Percentiles rank a stretch among this genome's conserved stretches.
Conservation (phyloP, 208 protist genomes). For the Leishmania turanica region DNA sequence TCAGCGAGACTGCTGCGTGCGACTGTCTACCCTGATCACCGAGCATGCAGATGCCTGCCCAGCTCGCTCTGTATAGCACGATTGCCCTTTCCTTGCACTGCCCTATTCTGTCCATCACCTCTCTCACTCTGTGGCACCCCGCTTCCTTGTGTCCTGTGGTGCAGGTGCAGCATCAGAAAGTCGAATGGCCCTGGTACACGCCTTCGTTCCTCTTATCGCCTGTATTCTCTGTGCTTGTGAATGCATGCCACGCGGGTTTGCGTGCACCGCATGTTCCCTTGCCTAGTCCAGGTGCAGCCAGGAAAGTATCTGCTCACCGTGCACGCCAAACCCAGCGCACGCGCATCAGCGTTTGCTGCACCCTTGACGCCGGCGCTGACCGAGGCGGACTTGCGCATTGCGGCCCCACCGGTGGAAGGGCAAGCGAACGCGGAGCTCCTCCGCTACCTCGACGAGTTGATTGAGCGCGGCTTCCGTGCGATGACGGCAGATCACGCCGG, state of each 20-base stretch:
- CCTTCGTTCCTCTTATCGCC: background rate
- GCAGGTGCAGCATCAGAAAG: background rate
- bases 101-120: background rate
- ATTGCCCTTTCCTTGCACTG: background rate
- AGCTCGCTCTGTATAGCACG: background rate
- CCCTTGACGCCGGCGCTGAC: constrained; percentile 27
- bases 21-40: background rate
- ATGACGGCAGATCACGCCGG: constrained; percentile 12
- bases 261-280: constrained; percentile 46
- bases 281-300: constrained; percentile 45
- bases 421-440: constrained; percentile 81
- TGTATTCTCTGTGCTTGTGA: background rate
- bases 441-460: constrained; percentile 54
- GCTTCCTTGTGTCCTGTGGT: background rate
- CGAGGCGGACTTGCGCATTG: constrained; percentile 62
- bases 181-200: no score
- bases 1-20: background rate
- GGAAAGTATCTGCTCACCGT: constrained; percentile 57
- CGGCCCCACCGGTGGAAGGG: constrained; percentile 76
- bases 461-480: constrained; percentile 43
- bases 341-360: constrained; percentile 39
- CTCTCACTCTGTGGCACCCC: background rate
- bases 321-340: constrained; percentile 79
- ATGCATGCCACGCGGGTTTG: constrained; percentile 3
- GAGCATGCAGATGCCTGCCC: background rate